phyloP scores from a whole-genome alignment of 2,329 filamentous ascomycete genomes.

The Penicillium griseofulvum region DNA sequence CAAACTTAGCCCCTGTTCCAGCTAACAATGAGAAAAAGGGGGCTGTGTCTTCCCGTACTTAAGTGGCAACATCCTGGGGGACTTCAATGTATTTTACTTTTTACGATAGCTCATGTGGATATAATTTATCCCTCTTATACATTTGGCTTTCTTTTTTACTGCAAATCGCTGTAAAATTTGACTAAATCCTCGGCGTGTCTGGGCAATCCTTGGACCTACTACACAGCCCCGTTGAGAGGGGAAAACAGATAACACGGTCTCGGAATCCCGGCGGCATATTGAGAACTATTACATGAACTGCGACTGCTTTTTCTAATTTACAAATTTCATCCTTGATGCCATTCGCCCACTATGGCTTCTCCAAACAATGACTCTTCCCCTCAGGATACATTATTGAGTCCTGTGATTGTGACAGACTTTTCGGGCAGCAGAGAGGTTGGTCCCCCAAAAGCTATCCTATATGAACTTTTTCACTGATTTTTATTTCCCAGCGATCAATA shows the following conservation, averaged over 20 bases:
- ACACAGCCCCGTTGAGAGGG: constrained; percentile 19
- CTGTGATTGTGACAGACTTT: constrained; percentile 14
- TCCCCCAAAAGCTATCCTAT: not conserved
- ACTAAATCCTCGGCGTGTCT: constrained; percentile 9
- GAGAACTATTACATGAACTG: not conserved
- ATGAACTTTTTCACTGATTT: not conserved
- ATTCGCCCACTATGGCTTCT: constrained; percentile 1
- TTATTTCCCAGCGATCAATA: constrained; percentile 15
- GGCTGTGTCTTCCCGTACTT: constrained; percentile 3
- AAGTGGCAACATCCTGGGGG: not conserved
- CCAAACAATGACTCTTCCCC: constrained; percentile 4
- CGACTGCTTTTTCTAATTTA: not conserved
- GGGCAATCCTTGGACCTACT: constrained; percentile 11
- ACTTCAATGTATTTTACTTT: not conserved
- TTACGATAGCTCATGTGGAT: not conserved
- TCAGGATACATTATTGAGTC: constrained; percentile 17
- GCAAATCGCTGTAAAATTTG: not conserved
- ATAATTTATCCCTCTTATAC: not conserved
- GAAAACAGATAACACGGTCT: constrained; percentile 4
- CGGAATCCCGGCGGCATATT: not conserved
- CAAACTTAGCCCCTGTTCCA: not conserved
- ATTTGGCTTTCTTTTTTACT: constrained; percentile 1
- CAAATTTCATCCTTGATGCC: not conserved
- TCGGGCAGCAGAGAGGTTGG: constrained; percentile 21
- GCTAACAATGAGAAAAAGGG: not conserved